phyloP scores from a whole-genome alignment of 1,139 yeast genomes.

The Magnusiomyces ingens region DNA sequence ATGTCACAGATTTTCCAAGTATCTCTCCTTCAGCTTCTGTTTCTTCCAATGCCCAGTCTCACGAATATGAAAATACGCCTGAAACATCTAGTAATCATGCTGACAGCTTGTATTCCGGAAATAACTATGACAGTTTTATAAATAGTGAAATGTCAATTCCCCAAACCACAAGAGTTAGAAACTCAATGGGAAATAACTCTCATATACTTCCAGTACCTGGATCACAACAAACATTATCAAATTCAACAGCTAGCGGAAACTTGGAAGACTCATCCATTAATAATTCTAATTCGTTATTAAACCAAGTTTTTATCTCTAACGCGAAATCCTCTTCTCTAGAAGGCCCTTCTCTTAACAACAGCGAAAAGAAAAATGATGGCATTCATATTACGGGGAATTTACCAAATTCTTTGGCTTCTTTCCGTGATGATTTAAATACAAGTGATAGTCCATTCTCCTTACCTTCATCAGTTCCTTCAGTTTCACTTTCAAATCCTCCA shows the following conservation, averaged over 20 bases:
- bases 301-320: too few relatives aligned
- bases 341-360: background rate
- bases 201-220: too few relatives aligned
- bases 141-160: background rate
- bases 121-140: background rate
- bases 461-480: background rate
- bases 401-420: slow-evolving; percentile 4
- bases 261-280: too few relatives aligned
- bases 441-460: background rate
- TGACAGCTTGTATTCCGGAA: background rate
- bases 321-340: background rate
- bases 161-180: background rate
- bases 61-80: background rate
- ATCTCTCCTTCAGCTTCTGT: too few relatives aligned
- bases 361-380: background rate
- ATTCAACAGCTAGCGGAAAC: too few relatives aligned
- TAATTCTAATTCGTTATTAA: too few relatives aligned
- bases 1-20: slow-evolving; percentile 15
- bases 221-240: too few relatives aligned
- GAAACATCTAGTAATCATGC: background rate
- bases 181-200: background rate
- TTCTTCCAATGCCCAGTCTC: background rate
- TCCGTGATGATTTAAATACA: too few relatives aligned
- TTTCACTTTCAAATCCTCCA: background rate
- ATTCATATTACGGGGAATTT: background rate